Evolutionary conservation across 2,329 filamentous ascomycete species (phyloP).

Genomic region (Boeremia lycopersici): DNA sequence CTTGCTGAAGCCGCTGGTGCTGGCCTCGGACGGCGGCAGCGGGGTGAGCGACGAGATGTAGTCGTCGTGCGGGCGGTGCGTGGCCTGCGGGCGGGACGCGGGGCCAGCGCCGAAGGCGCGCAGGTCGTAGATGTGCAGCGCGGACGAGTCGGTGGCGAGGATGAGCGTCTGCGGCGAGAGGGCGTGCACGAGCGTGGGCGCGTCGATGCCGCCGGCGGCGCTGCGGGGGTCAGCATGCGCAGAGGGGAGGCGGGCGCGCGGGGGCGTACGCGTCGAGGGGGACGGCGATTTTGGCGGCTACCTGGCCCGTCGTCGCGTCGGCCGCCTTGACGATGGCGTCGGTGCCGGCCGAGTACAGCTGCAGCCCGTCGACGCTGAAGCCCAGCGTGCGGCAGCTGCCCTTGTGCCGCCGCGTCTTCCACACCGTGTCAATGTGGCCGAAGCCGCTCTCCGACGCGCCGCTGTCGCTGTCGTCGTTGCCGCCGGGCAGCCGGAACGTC

Average conservation of each 20-base stretch:
- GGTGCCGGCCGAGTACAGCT: constrained; percentile 66
- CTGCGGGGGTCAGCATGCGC: constrained; percentile 28
- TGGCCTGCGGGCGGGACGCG: constrained; percentile 69
- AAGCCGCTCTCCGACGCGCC: constrained; percentile 63
- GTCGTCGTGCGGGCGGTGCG: constrained; percentile 86
- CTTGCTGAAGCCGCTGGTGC: constrained; percentile 87
- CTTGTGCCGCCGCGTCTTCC: constrained; percentile 89
- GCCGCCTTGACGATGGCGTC: constrained; percentile 69
- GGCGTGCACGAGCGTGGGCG: constrained; percentile 80
- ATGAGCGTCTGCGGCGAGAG: constrained; percentile 88
- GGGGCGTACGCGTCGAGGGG: constrained; percentile 57
- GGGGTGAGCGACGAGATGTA: constrained; percentile 89
- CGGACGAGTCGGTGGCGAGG: constrained; percentile 87
- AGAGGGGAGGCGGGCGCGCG: not conserved
- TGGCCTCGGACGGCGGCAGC: constrained; percentile 77
- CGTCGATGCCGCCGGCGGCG: constrained; percentile 61
- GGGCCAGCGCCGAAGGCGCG: constrained; percentile 59
- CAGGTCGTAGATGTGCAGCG: constrained; percentile 86
- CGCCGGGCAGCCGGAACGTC: constrained; percentile 74
- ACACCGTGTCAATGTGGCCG: constrained; percentile 79
- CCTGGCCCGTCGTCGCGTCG: constrained; percentile 64
- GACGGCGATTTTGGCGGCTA: constrained; percentile 81
- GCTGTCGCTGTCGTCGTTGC: constrained; percentile 58
- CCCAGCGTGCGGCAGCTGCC: constrained; percentile 85
- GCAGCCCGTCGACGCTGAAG: constrained; percentile 78